phyloP scores from a whole-genome alignment of 768 basidiomycete genomes.

The Pleurotus salmoneostramineus region DNA sequence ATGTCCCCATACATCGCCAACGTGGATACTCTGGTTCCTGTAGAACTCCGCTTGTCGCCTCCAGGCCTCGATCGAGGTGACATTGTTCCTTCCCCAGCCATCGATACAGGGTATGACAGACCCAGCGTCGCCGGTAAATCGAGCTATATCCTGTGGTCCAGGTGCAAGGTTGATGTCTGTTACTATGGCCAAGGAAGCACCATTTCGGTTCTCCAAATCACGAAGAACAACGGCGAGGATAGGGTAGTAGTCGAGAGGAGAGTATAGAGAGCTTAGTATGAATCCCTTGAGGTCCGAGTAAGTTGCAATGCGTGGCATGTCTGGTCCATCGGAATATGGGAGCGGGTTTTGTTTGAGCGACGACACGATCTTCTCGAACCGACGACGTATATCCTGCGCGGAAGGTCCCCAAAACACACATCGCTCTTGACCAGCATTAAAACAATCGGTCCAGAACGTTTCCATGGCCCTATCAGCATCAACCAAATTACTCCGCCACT shows the following conservation, averaged over 20 bases:
- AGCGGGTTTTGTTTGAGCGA: conserved; percentile 14
- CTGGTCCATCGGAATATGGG: conserved; percentile 9
- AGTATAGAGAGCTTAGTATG: conserved; percentile 17
- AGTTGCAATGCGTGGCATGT: conserved; percentile 19
- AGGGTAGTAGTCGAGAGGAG: conserved; percentile 14
- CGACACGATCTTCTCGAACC: conserved; percentile 12
- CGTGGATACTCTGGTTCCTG: background rate
- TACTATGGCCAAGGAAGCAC: background rate
- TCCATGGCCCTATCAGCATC: conserved; percentile 18
- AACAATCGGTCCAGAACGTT: conserved; percentile 17
- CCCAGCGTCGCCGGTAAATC: background rate
- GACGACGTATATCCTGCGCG: conserved; percentile 11
- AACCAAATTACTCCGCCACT: conserved; percentile 12
- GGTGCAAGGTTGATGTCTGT: background rate
- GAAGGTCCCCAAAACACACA: conserved; percentile 19
- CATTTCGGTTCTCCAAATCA: conserved; percentile 20
- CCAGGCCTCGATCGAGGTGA: background rate
- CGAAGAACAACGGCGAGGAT: conserved; percentile 16
- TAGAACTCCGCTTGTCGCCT: background rate
- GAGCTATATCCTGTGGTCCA: background rate
- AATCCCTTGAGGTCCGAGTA: conserved; percentile 12
- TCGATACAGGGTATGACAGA: background rate
- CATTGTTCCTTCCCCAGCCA: background rate
- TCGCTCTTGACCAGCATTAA: conserved; percentile 14
- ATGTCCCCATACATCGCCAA: background rate